These are phyloP conservation scores for Debaryomyces udenii DNA, from an alignment of 1,139 yeast species.

Conservation along the genomic window DNA sequence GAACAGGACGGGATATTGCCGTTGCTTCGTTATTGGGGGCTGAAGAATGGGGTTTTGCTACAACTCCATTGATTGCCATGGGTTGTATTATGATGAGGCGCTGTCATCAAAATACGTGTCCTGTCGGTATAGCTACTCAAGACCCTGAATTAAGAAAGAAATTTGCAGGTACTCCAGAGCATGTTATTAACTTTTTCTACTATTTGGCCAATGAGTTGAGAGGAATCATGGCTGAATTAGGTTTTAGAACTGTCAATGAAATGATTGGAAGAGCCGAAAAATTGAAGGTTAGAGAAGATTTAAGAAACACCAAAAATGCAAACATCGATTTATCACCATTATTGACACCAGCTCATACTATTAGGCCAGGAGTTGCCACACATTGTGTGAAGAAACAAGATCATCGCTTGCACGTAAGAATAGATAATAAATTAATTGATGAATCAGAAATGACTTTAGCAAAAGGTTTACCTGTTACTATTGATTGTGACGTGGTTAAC, in stretches of 20 bases:
- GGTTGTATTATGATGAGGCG: constrained; percentile 96
- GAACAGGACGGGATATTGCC: constrained; percentile 96
- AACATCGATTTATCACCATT: constrained; percentile 91
- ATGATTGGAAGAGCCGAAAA: constrained; percentile 98
- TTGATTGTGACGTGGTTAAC: constrained; percentile 89
- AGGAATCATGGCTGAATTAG: constrained; percentile 89
- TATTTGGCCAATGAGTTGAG: constrained; percentile 92
- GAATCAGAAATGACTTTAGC: constrained; percentile 93
- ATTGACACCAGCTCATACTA: constrained; percentile 93
- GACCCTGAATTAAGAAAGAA: constrained; percentile 92
- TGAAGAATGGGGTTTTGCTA: constrained; percentile 98
- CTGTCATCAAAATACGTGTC: constrained; percentile 92
- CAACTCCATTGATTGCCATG: constrained; percentile 95
- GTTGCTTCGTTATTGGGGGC: constrained; percentile 96
- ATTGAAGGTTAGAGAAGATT: constrained; percentile 80
- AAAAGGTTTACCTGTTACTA: constrained; percentile 91
- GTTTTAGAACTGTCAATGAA: constrained; percentile 93
- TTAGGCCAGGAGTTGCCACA: constrained; percentile 98
- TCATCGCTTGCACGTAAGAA: constrained; percentile 86
- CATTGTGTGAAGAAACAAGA: constrained; percentile 93
- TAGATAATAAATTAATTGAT: constrained; percentile 93
- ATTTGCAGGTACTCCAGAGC: constrained; percentile 97
- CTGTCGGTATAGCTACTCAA: constrained; percentile 98
- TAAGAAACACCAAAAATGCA: constrained; percentile 86
- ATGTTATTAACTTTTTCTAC: constrained; percentile 95